Conservation (phyloP, 2,329 filamentous ascomycete genomes). For the Pseudogymnoascus destructans region DNA sequence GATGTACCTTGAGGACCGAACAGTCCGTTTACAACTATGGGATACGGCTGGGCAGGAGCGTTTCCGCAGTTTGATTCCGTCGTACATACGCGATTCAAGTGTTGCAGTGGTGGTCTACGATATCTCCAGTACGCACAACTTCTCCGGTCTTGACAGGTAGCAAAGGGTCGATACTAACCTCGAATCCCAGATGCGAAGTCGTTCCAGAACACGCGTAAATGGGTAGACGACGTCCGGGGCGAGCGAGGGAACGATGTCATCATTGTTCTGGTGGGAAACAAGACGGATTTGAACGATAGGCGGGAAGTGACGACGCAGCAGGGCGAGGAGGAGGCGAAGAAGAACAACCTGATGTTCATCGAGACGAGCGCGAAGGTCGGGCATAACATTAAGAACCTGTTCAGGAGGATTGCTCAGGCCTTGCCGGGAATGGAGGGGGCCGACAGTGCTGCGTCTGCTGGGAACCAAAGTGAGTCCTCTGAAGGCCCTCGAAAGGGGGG, state of each 20-base stretch:
- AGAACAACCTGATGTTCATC: constrained; percentile 96
- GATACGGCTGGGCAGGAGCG: constrained; percentile 96
- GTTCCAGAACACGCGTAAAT: constrained; percentile 97
- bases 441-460: constrained; percentile 58
- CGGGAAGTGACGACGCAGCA: constrained; percentile 92
- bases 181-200: constrained; percentile 62
- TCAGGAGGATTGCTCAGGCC: constrained; percentile 95
- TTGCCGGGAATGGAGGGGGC: constrained; percentile 94
- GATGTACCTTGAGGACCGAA: constrained; percentile 98
- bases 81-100: constrained; percentile 94
- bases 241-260: constrained; percentile 98
- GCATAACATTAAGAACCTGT: constrained; percentile 94
- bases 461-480: constrained; percentile 57
- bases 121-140: constrained; percentile 58
- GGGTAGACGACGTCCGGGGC: constrained; percentile 95
- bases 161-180: constrained; percentile 17
- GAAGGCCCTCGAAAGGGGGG: background rate
- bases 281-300: constrained; percentile 98
- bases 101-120: constrained; percentile 98
- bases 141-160: background rate
- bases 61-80: constrained; percentile 92
- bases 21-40: constrained; percentile 94
- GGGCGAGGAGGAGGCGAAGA: constrained; percentile 95
- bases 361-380: constrained; percentile 97
- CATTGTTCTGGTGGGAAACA: constrained; percentile 96